Percentiles rank a stretch among this genome's conserved stretches.
Evolutionary conservation across 768 basidiomycete genomes (phyloP).

Genomic region (Agrocybe pediades): DNA sequence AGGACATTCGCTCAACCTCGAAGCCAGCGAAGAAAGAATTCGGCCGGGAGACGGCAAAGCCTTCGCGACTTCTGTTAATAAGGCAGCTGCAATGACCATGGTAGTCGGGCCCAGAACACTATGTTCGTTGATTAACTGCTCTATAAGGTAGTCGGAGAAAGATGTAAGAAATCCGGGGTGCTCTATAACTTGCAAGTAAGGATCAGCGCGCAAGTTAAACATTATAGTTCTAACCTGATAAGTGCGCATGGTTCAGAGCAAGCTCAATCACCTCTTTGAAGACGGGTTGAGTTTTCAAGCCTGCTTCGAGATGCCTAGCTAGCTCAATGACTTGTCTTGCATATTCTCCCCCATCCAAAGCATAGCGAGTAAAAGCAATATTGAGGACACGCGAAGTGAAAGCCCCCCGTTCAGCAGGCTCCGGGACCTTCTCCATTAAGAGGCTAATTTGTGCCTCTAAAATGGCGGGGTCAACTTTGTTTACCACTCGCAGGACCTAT

Average conservation of each 20-base stretch:
- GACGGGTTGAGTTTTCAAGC: slow-evolving; percentile 37
- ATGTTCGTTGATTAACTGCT: slow-evolving; percentile 39
- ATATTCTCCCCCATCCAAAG: slow-evolving; percentile 59
- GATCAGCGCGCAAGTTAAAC: too few relatives aligned
- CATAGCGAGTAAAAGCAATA: slow-evolving; percentile 20
- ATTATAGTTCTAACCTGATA: slow-evolving; percentile 46
- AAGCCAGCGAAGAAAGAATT: slow-evolving; percentile 42
- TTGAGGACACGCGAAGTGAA: slow-evolving; percentile 25
- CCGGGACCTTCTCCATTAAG: slow-evolving; percentile 35
- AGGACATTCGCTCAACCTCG: slow-evolving; percentile 22
- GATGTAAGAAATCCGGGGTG: slow-evolving; percentile 13
- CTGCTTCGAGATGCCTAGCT: slow-evolving; percentile 38
- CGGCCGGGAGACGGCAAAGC: slow-evolving; percentile 42
- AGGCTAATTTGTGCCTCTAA: slow-evolving; percentile 52
- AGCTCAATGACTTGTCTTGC: slow-evolving; percentile 49
- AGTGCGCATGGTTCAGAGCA: slow-evolving; percentile 49
- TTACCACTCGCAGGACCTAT: slow-evolving; percentile 64
- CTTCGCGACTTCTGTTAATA: slow-evolving; percentile 61
- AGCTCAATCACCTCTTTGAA: slow-evolving; percentile 60
- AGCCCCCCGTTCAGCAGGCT: slow-evolving; percentile 40
- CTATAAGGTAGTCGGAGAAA: slow-evolving; percentile 44
- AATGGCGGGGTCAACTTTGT: slow-evolving; percentile 58
- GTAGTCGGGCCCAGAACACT: slow-evolving; percentile 52
- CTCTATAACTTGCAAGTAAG: slow-evolving; percentile 2
- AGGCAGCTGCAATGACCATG: slow-evolving; percentile 67